Percentiles rank a stretch among this genome's conserved stretches.
These are phyloP conservation scores for Capillidium heterosporum DNA, from an alignment of 371 early-diverging fungal species.

Conservation along the genomic window DNA sequence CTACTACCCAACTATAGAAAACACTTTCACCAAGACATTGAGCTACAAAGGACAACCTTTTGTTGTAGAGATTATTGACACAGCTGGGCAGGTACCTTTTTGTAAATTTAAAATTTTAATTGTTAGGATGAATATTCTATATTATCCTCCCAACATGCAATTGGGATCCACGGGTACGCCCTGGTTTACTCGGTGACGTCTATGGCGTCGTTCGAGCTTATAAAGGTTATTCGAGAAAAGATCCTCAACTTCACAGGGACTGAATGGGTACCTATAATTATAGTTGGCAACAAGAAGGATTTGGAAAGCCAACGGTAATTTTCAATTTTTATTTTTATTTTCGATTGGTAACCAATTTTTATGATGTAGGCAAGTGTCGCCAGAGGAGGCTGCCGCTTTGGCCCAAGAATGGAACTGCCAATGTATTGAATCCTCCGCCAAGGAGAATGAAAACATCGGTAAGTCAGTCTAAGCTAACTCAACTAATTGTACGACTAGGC, in stretches of 20 bases:
- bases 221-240: conserved; percentile 80
- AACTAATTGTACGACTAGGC: conserved; percentile 14
- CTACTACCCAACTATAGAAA: conserved; percentile 91
- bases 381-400: conserved; percentile 55
- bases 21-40: conserved; percentile 72
- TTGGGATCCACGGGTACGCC: conserved; percentile 85
- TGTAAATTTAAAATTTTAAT: neutral
- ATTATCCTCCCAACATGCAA: conserved; percentile 69
- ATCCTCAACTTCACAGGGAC: conserved; percentile 83
- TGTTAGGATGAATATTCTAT: conserved; percentile 84
- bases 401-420: conserved; percentile 69
- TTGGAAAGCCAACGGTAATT: conserved; percentile 45
- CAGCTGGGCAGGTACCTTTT: conserved; percentile 76
- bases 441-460: conserved; percentile 74
- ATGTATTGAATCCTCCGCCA: conserved; percentile 78
- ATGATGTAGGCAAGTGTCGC: conserved; percentile 41
- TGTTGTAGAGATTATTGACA: conserved; percentile 81
- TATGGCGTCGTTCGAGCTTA: conserved; percentile 72
- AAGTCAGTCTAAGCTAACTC: conserved; percentile 13
- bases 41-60: conserved; percentile 69
- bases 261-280: conserved; percentile 72
- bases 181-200: conserved; percentile 86
- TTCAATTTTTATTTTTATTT: neutral
- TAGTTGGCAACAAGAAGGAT: conserved; percentile 90
- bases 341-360: neutral